These are phyloP conservation scores for Coemansia sp. DNA, from an alignment of 192 early-diverging fungal genomes.

Conservation along the genomic window DNA sequence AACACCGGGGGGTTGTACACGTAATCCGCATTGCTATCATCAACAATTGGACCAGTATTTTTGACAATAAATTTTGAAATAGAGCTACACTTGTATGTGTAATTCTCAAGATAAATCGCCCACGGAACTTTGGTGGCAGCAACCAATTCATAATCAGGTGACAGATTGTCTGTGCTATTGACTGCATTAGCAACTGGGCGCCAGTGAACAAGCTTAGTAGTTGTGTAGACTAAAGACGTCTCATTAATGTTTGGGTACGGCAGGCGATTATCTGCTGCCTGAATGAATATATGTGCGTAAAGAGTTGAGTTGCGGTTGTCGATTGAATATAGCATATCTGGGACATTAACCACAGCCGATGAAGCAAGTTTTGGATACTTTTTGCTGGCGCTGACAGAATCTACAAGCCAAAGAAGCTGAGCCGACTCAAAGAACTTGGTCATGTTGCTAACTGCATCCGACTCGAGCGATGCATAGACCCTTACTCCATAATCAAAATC, in stretches of 20 bases:
- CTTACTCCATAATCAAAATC: slow-evolving; percentile 10
- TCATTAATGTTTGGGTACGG: slow-evolving; percentile 11
- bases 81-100: not conserved
- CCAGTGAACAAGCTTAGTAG: slow-evolving; percentile 4
- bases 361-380: not conserved
- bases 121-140: slow-evolving; percentile 3
- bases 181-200: not conserved
- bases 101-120: slow-evolving; percentile 1
- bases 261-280: not conserved
- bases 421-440: slow-evolving; percentile 9
- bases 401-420: slow-evolving; percentile 14
- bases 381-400: slow-evolving; percentile 1
- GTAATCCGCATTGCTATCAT: not conserved
- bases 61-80: not conserved
- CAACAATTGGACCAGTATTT: not conserved
- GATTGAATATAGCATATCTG: not conserved
- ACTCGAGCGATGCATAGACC: slow-evolving; percentile 6
- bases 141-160: not conserved
- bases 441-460: not conserved
- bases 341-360: not conserved
- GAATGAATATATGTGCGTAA: slow-evolving; percentile 12
- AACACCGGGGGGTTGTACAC: not conserved
- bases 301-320: not conserved
- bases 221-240: not conserved
- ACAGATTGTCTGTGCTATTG: not conserved